Evolutionary conservation across 768 basidiomycete genomes (phyloP), one percentile per base, ranked within the genome.

Genomic region (Daedaleopsis nitida): DNA sequence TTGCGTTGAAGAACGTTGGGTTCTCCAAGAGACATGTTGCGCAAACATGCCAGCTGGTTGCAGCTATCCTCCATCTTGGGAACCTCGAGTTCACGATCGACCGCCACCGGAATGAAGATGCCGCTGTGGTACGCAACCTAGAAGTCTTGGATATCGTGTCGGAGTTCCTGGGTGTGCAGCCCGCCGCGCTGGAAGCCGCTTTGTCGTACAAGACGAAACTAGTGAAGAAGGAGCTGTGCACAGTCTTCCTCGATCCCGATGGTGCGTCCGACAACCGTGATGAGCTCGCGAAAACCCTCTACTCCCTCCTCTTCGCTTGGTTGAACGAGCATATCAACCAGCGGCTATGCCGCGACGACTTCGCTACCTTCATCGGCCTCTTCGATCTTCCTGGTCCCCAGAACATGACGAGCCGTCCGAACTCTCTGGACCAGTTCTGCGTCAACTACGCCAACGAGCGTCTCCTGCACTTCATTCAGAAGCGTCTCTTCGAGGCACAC

Each of bases 401-500:
- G 74, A 96, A 97, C 75, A 84, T 94, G 76, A 86, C 89, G 4
- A 89, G 87, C 59, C 84, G 93, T 1, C 80, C 90, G 58, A 98
- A 99, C 75, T 95, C 94, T 7, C 85, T 99, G 51, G 95, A 99
- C 72, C 94, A 98, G 64, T 94, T 98, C 73, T 92, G 91, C 74
- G 83, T 98, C 80, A 99, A 98, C 76, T 96, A 94, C 67, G 94
- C 96, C 60, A 95, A 95, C 68, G 97, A 99, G 72, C 87, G 92
- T 1, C 73, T 98, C 17, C 94, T 96, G 54, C 80, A 86, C 65
- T 97, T 91, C 79, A 80, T 89, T 11, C 88, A 94, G 72, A 86
- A 86, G 57, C 80, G 82, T 11, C 77, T 96, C 1, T 96, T 95
- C 72, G 93, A 95, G 73, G 80, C 79, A 9, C 87, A 94, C 64